Evolutionary conservation across 441 rosid species (phyloP), one percentile per base, ranked within the genome.

Genomic region (Pelargonium australe): DNA sequence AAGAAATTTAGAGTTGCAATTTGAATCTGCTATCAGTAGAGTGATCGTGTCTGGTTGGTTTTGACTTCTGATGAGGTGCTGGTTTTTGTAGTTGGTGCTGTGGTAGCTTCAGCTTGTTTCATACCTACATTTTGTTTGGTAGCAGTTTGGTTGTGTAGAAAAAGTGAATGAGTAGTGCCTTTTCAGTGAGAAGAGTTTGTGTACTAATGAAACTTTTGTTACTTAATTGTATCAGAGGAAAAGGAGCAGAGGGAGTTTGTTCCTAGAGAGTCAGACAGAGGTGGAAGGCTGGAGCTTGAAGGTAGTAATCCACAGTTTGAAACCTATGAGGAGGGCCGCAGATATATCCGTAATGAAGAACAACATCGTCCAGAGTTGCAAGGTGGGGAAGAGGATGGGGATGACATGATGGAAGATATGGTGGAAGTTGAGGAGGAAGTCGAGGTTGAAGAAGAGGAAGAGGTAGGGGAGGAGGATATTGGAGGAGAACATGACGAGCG

Each of bases 401-500:
- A 53, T 14, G 60, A 53, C 60, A 53, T 53, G 60, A 53, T 53
- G 60, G 60, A 53, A 14, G 60, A 53, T 14, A 53, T 53, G 60
- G 60, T 53, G 20, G 60, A 53, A 12, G 60, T 53, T n/a, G 60
- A 53, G 60, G 60, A 53, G 60, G 60, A 53, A 12, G 60, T 53
- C 0, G 60, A 53, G 60, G 64, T 60, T 60, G 64, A 60, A 60
- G 64, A 60, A 60, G 64, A 60, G 28, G 64, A 60, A 60, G 64
- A 60, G 64, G 64, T 60, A 10, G 60, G 60, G 7, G 60, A 53
- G 60, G 60, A 53, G 60, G 60, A 53, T 53, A 19, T 14, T 53
- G 12, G 51, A 8, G 51, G n/a, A 45, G 12, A 45, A 7, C 34
- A 60, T 11, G 19, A 60, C 5, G 64, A 23, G 28, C 31, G 28